Evolutionary conservation across 176 grass and related monocot genomes (phyloP), one percentile per base, ranked within the genome.

Genomic region (Musa troglodytarum): DNA sequence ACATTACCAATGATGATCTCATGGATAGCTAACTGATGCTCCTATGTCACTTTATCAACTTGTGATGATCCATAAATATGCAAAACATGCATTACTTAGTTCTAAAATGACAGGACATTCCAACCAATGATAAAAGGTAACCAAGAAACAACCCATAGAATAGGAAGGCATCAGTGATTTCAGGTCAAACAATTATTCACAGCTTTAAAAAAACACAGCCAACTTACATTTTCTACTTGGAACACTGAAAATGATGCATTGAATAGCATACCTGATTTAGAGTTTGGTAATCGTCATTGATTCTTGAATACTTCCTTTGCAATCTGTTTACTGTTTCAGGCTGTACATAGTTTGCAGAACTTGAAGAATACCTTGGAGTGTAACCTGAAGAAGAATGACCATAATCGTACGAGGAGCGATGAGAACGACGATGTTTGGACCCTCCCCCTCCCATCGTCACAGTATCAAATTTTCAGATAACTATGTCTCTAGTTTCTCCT

Each of bases 281-380:
- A 76, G 95, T 87, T 7, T 73, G 73, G 82, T 89, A 98, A 68
- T 98, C 85, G 58, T 98, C 95, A 3, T 83, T 88, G 23, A 97
- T 97, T 86, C 79, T 87, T 5, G 89, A 81, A 64, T 90, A 93
- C 84, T 85, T 92, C 75, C 74, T 85, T 63, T 88, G 82, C 59
- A 90, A 68, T 67, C 85, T 93, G 63, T 67, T 87, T 0, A 78
- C 82, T 49, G 83, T 82, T 69, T 93, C 77, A 79, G 87, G 80
- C 57, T 90, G 80, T 56, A 85, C 26, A 82, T 68, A 65, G 70
- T 65, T 73, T 52, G 79, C 67, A 23, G 73, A 53, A n/a, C 86
- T 73, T 54, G 90, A 76, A 1, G 82, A 52, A 53, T 90, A 90
- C 64, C 86, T 82, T 10, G 84, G 2, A 11, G 5, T 57, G 61